Conservation (phyloP, 352 stramenopile genomes). For the Detonula confervacea region DNA sequence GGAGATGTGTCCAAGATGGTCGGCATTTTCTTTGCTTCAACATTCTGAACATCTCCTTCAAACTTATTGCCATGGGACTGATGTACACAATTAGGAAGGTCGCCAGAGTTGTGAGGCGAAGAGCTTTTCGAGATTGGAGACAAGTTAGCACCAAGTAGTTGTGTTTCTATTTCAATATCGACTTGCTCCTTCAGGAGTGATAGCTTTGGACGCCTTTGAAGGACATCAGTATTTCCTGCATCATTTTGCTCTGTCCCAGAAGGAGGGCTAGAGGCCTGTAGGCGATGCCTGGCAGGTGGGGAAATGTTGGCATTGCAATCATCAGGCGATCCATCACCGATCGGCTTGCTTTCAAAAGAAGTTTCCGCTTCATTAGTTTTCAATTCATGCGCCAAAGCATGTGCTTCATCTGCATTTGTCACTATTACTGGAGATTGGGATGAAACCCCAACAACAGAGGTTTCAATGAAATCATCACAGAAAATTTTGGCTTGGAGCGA, state of each 20-base stretch:
- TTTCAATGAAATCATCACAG: slow-evolving; percentile 6
- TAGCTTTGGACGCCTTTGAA: slow-evolving; percentile 1
- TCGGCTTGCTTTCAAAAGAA: slow-evolving; percentile 5
- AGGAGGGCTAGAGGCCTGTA: not conserved
- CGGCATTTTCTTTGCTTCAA: not conserved
- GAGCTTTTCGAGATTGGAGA: slow-evolving; percentile 43
- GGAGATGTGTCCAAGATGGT: slow-evolving; percentile 16
- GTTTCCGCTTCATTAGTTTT: slow-evolving; percentile 4
- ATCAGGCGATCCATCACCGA: too few species aligned
- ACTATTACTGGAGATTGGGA: too few species aligned
- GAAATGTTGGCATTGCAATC: too few species aligned
- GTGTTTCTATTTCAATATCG: not conserved
- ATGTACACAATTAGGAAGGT: slow-evolving; percentile 8
- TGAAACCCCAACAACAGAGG: not conserved
- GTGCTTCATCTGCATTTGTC: too few species aligned
- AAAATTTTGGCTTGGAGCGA: slow-evolving; percentile 6
- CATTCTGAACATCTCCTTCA: not conserved
- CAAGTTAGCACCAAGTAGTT: slow-evolving; percentile 6
- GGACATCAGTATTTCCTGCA: not conserved
- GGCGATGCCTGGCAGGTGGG: too few species aligned
- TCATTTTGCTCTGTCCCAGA: not conserved
- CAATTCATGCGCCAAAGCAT: not conserved
- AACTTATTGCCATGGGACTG: not conserved
- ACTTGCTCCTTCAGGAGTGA: not conserved
- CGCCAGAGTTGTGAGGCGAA: slow-evolving; percentile 35